A percentile compares a stretch with the other conserved stretches of the same genome.
Evolutionary conservation across 768 basidiomycete genomes (phyloP).

Genomic region (Pleurotus tuoliensis): DNA sequence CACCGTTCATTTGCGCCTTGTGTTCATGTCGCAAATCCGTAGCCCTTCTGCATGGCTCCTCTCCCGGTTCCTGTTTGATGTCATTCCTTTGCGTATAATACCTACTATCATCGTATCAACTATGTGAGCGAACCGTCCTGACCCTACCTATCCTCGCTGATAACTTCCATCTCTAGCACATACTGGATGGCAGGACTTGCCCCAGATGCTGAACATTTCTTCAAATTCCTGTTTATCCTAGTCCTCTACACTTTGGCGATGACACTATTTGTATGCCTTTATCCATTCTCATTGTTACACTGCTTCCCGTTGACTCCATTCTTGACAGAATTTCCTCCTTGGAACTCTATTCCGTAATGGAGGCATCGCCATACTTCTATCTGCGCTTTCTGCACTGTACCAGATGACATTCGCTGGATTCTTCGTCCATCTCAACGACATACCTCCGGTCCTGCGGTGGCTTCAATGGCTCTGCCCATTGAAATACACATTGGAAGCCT

Average conservation of each 20-base stretch:
- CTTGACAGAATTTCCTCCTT: slow-evolving; percentile 80
- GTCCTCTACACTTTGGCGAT: slow-evolving; percentile 81
- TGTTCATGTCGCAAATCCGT: neutral
- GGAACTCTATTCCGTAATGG: slow-evolving; percentile 81
- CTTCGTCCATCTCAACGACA: slow-evolving; percentile 81
- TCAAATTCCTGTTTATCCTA: slow-evolving; percentile 92
- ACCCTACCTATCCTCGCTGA: slow-evolving; percentile 8
- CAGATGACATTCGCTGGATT: slow-evolving; percentile 91
- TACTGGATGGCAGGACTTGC: slow-evolving; percentile 96
- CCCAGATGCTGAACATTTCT: slow-evolving; percentile 74
- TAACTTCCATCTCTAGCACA: slow-evolving; percentile 39
- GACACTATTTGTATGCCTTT: slow-evolving; percentile 71
- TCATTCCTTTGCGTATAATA: slow-evolving; percentile 82
- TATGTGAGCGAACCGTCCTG: slow-evolving; percentile 48
- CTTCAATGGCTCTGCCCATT: slow-evolving; percentile 87
- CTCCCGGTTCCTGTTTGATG: slow-evolving; percentile 85
- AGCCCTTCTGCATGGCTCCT: slow-evolving; percentile 90
- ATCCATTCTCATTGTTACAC: neutral
- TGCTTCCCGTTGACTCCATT: neutral
- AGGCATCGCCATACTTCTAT: slow-evolving; percentile 87
- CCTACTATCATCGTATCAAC: slow-evolving; percentile 86
- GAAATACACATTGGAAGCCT: slow-evolving; percentile 80
- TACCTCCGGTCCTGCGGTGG: slow-evolving; percentile 92
- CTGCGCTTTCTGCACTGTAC: slow-evolving; percentile 69
- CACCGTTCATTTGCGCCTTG: neutral